phyloP scores from a whole-genome alignment of 1,284 basidiomycete genomes.

The Chondrostereum purpureum region DNA sequence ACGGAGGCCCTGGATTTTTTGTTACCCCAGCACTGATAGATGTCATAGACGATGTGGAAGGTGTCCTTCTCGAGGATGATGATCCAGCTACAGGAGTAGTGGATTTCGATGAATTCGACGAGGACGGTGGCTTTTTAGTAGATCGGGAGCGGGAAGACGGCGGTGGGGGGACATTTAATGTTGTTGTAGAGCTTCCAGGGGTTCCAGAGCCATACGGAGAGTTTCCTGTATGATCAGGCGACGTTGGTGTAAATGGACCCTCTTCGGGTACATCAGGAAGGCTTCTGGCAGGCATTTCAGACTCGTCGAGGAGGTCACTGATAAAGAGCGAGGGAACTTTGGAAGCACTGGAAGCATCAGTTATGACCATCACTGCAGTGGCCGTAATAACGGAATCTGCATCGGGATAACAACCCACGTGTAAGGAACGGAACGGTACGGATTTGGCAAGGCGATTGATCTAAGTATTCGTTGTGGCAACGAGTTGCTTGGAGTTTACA shows the following conservation, averaged over 20 bases:
- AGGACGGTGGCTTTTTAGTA: background rate
- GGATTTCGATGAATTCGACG: background rate
- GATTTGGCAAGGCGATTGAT: too few species aligned
- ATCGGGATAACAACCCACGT: background rate
- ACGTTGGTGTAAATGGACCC: slow-evolving; percentile 21
- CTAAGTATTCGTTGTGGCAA: too few species aligned
- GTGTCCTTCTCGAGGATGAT: background rate
- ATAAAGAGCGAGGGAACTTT: background rate
- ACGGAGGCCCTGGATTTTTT: slow-evolving; percentile 6
- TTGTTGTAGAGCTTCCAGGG: slow-evolving; percentile 22
- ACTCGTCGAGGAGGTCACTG: background rate
- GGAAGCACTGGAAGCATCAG: too few species aligned
- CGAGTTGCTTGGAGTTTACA: too few species aligned
- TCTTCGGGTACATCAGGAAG: slow-evolving; percentile 40
- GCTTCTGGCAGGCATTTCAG: background rate
- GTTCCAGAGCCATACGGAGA: slow-evolving; percentile 25
- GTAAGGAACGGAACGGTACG: too few species aligned
- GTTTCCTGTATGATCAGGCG: slow-evolving; percentile 16
- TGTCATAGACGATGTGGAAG: background rate
- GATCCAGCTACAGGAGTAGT: background rate
- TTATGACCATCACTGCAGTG: too few species aligned
- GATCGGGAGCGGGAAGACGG: slow-evolving; percentile 1
- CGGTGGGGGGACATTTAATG: slow-evolving; percentile 6
- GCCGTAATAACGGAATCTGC: background rate
- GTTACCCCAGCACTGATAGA: slow-evolving; percentile 13